Evolutionary conservation across 1,139 yeast species (phyloP).

Genomic region (Kodamaea sp.): DNA sequence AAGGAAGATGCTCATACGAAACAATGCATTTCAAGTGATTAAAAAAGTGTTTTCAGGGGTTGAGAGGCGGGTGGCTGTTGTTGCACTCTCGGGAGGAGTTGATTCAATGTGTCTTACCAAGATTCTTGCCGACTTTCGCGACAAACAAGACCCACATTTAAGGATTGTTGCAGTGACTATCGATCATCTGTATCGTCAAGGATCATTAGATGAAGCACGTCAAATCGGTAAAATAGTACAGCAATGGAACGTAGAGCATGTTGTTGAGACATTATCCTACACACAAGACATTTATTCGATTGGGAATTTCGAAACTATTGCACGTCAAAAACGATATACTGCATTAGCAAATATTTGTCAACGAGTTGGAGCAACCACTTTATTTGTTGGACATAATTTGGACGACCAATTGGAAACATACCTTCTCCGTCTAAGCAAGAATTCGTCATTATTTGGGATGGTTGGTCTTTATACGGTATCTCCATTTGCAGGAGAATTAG

Average conservation of each 20-base stretch:
- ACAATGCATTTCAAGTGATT: not conserved
- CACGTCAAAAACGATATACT: constrained; percentile 51
- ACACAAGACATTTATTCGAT: constrained; percentile 21
- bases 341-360: constrained; percentile 37
- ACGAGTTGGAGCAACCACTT: constrained; percentile 20
- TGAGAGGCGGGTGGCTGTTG: constrained; percentile 10
- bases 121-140: constrained; percentile 33
- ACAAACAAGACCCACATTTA: constrained; percentile 19
- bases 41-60: not conserved
- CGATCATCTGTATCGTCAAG: constrained; percentile 51
- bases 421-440: constrained; percentile 49
- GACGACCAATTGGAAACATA: constrained; percentile 76
- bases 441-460: constrained; percentile 61
- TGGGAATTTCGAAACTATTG: constrained; percentile 52
- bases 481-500: constrained; percentile 1
- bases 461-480: constrained; percentile 32
- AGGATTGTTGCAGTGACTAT: constrained; percentile 51
- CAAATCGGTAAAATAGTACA: constrained; percentile 32
- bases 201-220: constrained; percentile 47
- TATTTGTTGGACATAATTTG: constrained; percentile 63
- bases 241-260: constrained; percentile 41
- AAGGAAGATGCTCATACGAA: too few species aligned
- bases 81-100: constrained; percentile 78
- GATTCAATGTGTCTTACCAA: constrained; percentile 71
- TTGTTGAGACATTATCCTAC: constrained; percentile 35